Percentiles rank a stretch among this genome's conserved stretches.
phyloP scores from a whole-genome alignment of 1,284 basidiomycete genomes.

The Leccinum pachyderme region DNA sequence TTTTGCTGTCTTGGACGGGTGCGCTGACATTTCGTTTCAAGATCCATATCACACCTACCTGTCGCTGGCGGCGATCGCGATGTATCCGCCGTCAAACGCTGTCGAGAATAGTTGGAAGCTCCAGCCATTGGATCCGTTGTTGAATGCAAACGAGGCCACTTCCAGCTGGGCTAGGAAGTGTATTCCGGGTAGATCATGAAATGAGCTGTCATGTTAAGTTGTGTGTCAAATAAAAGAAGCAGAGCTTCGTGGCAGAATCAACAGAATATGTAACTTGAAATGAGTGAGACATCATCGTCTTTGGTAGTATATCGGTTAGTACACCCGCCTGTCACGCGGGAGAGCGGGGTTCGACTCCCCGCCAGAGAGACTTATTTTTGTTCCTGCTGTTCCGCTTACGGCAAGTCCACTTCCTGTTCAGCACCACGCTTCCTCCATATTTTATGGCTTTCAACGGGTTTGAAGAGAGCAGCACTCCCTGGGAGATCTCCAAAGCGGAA shows the following conservation, averaged over 20 bases:
- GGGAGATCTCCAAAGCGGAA: constrained; percentile 51
- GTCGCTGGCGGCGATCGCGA: constrained; percentile 75
- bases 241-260: neutral
- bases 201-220: neutral
- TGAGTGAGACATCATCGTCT: constrained; percentile 18
- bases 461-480: constrained; percentile 56
- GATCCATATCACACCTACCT: constrained; percentile 93
- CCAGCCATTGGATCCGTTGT: constrained; percentile 57
- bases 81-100: constrained; percentile 51
- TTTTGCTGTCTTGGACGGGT: neutral
- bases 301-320: constrained; percentile 47
- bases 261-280: neutral
- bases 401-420: neutral
- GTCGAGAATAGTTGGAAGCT: constrained; percentile 52
- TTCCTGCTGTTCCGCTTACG: neutral
- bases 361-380: constrained; percentile 35
- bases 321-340: constrained; percentile 46
- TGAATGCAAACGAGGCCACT: constrained; percentile 69
- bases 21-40: constrained; percentile 25
- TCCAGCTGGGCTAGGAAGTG: constrained; percentile 60
- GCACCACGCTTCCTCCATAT: neutral
- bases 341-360: constrained; percentile 45
- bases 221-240: neutral
- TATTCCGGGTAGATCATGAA: constrained; percentile 35
- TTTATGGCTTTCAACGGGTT: constrained; percentile 47